A percentile compares a stretch with the other conserved stretches of the same genome.
Evolutionary conservation across 139 green algal species (phyloP).

Genomic region (Haematococcus lacustris): DNA sequence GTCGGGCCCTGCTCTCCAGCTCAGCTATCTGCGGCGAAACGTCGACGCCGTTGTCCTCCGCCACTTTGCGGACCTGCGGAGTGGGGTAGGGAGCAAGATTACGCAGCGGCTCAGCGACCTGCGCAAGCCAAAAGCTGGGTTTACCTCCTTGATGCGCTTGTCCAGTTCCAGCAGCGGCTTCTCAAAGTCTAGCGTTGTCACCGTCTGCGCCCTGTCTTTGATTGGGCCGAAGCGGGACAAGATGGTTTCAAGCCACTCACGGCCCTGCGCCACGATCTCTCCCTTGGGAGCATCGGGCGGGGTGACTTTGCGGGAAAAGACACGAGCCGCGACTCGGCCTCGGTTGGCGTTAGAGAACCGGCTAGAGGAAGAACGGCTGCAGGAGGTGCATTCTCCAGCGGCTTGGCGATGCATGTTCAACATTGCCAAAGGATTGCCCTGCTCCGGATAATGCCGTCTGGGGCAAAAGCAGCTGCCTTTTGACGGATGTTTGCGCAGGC

Average conservation of each 20-base stretch:
- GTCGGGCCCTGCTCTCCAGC: conserved; percentile 70
- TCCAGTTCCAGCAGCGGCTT: conserved; percentile 93
- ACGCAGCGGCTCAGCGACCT: neutral
- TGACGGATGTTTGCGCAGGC: too few species aligned
- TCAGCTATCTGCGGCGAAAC: conserved; percentile 76
- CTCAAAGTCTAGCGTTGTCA: conserved; percentile 85
- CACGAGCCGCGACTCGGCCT: neutral
- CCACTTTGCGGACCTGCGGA: conserved; percentile 76
- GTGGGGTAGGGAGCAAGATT: neutral
- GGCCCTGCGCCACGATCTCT: conserved; percentile 10
- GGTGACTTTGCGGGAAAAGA: neutral
- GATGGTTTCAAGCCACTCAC: conserved; percentile 55
- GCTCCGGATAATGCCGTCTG: too few species aligned
- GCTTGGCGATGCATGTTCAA: conserved; percentile 4
- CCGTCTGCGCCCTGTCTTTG: conserved; percentile 57
- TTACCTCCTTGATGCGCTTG: conserved; percentile 93
- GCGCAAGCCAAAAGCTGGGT: too few species aligned
- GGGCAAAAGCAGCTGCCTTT: too few species aligned
- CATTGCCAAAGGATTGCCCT: too few species aligned
- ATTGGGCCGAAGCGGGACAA: conserved; percentile 71
- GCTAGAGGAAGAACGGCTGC: neutral
- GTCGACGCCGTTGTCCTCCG: conserved; percentile 89
- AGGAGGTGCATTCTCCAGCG: neutral
- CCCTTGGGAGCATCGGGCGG: conserved; percentile 21
- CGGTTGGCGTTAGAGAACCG: neutral